phyloP scores from a whole-genome alignment of 495 filamentous ascomycete genomes.

The Annulohypoxylon maeteangense region DNA sequence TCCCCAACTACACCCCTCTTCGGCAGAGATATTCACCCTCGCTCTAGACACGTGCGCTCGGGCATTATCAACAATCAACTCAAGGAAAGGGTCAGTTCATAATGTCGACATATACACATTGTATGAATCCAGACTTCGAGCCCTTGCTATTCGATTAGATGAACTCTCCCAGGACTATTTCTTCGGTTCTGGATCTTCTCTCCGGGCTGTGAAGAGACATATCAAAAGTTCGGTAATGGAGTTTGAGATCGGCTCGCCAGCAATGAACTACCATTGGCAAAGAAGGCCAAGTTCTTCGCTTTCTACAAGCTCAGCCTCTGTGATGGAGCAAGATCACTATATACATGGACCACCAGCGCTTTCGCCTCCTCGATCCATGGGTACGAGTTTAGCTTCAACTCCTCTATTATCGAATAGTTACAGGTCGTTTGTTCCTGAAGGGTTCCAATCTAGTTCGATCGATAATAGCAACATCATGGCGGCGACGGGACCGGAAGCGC shows the following conservation, averaged over 20 bases:
- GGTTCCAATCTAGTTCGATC: neutral
- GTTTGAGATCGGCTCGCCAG: neutral
- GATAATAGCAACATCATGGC: neutral
- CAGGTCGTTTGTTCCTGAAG: neutral
- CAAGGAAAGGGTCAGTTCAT: neutral
- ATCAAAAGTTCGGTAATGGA: neutral
- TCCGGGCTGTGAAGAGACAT: conserved; percentile 3
- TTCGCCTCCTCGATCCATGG: neutral
- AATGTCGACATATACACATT: conserved; percentile 2
- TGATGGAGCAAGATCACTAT: neutral
- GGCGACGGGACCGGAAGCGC: neutral
- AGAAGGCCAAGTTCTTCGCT: conserved; percentile 12
- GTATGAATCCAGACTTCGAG: neutral
- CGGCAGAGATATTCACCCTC: conserved; percentile 6
- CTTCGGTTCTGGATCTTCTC: neutral
- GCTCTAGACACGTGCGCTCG: conserved; percentile 4
- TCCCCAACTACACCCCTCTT: conserved; percentile 1
- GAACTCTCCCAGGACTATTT: conserved; percentile 6
- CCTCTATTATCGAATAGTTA: neutral
- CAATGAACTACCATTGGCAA: neutral
- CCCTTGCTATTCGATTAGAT: neutral
- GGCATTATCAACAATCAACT: neutral
- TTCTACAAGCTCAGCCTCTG: neutral
- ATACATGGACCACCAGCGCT: neutral
- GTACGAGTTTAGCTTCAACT: neutral